phyloP scores from a whole-genome alignment of 129 eudicot genomes.

The Tagetes erecta region DNA sequence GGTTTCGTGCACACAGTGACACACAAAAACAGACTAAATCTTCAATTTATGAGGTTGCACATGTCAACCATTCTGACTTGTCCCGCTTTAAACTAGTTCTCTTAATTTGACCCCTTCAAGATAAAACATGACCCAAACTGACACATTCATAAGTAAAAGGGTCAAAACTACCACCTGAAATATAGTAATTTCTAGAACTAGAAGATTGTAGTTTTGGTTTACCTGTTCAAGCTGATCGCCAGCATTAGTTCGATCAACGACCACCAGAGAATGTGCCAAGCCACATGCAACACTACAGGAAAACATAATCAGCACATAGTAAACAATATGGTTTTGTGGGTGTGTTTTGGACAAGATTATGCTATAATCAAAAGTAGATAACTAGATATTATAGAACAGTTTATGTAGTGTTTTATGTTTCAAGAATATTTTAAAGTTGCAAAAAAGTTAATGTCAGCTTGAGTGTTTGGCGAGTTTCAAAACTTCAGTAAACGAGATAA shows the following conservation, averaged over 20 bases:
- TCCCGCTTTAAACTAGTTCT: not conserved
- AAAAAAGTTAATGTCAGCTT: too few relatives aligned
- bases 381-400: not conserved
- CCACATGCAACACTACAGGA: conserved; percentile 91
- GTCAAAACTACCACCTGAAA: not conserved
- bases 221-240: conserved; percentile 78
- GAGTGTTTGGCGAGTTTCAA: not conserved
- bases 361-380: not conserved
- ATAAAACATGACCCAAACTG: too few relatives aligned
- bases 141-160: not conserved
- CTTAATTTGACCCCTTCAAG: not conserved
- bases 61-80: too few relatives aligned
- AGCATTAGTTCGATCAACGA: conserved; percentile 66
- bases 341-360: not conserved
- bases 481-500: not conserved
- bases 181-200: not conserved
- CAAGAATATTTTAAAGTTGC: not conserved
- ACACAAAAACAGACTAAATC: not conserved
- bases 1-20: too few relatives aligned
- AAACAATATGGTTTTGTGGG: not conserved
- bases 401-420: not conserved
- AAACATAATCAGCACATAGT: conserved; percentile 12
- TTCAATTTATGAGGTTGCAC: too few relatives aligned
- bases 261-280: conserved; percentile 81
- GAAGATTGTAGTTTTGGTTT: not conserved